Evolutionary conservation across 2,329 filamentous ascomycete genomes (phyloP).

Genomic region (Pseudogymnoascus sp.): DNA sequence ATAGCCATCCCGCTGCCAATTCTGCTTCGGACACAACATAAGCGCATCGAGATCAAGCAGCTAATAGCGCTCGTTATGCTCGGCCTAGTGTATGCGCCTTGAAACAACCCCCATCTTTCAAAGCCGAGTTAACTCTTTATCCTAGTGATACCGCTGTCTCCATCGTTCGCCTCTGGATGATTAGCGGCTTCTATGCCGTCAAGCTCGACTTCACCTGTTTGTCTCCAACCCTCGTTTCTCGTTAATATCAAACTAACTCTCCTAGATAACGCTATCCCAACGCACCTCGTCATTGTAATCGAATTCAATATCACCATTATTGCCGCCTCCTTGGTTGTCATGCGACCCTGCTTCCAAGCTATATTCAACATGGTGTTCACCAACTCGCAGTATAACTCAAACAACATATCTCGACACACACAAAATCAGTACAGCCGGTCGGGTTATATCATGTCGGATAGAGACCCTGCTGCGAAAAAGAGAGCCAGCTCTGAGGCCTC

Average conservation of each 20-base stretch:
- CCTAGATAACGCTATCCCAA: conserved; percentile 6
- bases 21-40: conserved; percentile 8
- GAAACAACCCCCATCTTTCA: background rate
- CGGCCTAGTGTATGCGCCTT: conserved; percentile 13
- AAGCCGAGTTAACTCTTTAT: background rate
- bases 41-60: conserved; percentile 11
- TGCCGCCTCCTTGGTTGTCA: conserved; percentile 15
- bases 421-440: conserved; percentile 2
- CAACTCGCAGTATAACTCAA: background rate
- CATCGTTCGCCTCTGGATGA: conserved; percentile 3
- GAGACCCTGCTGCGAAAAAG: background rate
- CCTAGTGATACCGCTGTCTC: background rate
- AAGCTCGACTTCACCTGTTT: background rate
- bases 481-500: background rate
- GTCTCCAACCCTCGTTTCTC: background rate
- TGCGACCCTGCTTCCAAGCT: conserved; percentile 15
- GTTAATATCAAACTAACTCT: background rate
- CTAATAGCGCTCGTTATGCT: conserved; percentile 15
- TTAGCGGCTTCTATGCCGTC: background rate
- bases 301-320: conserved; percentile 17
- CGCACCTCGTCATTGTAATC: conserved; percentile 11
- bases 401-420: background rate
- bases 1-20: conserved; percentile 13
- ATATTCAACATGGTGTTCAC: conserved; percentile 2
- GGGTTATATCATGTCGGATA: conserved; percentile 6